Evolutionary conservation across 2,329 filamentous ascomycete genomes (phyloP).

Genomic region (Colletotrichum chrysophilum): DNA sequence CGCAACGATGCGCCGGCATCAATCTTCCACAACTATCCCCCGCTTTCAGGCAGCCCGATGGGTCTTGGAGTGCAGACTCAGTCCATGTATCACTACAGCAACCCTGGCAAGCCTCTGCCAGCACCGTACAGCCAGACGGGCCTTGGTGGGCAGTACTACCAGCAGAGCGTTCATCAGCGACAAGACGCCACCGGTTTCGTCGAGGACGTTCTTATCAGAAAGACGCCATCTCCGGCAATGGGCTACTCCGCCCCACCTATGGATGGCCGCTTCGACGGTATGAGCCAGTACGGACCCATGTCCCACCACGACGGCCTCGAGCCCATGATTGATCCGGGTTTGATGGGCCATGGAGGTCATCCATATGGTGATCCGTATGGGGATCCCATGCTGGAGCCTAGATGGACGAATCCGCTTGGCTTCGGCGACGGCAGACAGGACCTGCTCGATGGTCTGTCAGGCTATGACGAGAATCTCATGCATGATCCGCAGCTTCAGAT

Average conservation of each 20-base stretch:
- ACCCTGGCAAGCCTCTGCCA: constrained; percentile 36
- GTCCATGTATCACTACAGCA: constrained; percentile 22
- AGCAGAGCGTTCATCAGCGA: constrained; percentile 34
- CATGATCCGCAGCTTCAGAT: constrained; percentile 27
- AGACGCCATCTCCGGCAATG: constrained; percentile 37
- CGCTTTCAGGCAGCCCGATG: constrained; percentile 13
- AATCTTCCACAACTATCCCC: constrained; percentile 19
- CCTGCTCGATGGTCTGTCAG: constrained; percentile 20
- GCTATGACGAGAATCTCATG: constrained; percentile 24
- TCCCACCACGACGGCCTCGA: constrained; percentile 24
- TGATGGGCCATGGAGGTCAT: constrained; percentile 17
- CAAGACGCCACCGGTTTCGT: constrained; percentile 27
- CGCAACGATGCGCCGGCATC: constrained; percentile 28
- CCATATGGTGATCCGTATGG: constrained; percentile 16
- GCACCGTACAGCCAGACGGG: constrained; percentile 38
- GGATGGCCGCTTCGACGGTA: constrained; percentile 16
- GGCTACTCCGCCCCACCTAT: constrained; percentile 13
- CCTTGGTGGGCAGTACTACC: constrained; percentile 39
- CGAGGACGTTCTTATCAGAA: constrained; percentile 36
- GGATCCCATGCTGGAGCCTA: constrained; percentile 16
- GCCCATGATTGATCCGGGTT: constrained; percentile 21
- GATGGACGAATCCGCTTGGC: constrained; percentile 16
- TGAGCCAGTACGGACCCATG: constrained; percentile 20
- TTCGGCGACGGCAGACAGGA: constrained; percentile 15
- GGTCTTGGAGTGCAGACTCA: constrained; percentile 20